A percentile compares a stretch with the other conserved stretches of the same genome.
phyloP scores from a whole-genome alignment of 2,329 filamentous ascomycete species.

The Lachnellula suecica region DNA sequence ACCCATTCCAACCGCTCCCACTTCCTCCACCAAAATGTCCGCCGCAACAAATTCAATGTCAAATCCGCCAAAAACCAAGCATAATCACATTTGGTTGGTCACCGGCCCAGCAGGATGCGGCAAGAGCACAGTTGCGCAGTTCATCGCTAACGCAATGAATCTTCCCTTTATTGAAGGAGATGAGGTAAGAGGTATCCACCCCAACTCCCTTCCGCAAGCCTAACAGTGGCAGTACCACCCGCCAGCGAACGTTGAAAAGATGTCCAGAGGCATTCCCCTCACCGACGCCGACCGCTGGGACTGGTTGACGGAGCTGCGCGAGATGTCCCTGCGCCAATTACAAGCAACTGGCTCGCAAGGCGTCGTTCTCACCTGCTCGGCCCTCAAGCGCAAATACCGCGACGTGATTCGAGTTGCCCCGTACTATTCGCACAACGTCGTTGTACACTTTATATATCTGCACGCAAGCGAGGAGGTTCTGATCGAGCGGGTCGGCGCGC shows the following conservation, averaged over 20 bases:
- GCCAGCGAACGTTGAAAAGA: constrained; percentile 82
- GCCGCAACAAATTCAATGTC: constrained; percentile 13
- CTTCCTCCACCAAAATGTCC: constrained; percentile 14
- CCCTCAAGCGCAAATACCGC: constrained; percentile 94
- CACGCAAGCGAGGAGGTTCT: constrained; percentile 74
- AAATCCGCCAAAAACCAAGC: constrained; percentile 21
- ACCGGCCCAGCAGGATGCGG: constrained; percentile 78
- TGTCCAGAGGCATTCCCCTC: constrained; percentile 79
- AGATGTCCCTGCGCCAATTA: constrained; percentile 62
- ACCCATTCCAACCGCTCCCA: constrained; percentile 13
- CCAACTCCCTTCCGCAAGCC: constrained; percentile 4
- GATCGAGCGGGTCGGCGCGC: constrained; percentile 69
- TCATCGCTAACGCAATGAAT: constrained; percentile 60
- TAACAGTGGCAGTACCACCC: constrained; percentile 63
- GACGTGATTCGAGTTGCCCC: constrained; percentile 83
- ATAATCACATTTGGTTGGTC: constrained; percentile 76
- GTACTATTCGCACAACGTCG: constrained; percentile 71
- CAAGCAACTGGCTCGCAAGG: constrained; percentile 53
- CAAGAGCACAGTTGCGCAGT: constrained; percentile 72
- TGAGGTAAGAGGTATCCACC: constrained; percentile 53
- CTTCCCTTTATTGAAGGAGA: constrained; percentile 78
- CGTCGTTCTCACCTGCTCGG: constrained; percentile 95
- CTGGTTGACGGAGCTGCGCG: constrained; percentile 81
- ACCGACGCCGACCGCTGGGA: constrained; percentile 96
- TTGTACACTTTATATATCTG: constrained; percentile 91